Base-by-base conservation (phyloP, 306 rosid genomes). In the Quercus glauca region DNA sequence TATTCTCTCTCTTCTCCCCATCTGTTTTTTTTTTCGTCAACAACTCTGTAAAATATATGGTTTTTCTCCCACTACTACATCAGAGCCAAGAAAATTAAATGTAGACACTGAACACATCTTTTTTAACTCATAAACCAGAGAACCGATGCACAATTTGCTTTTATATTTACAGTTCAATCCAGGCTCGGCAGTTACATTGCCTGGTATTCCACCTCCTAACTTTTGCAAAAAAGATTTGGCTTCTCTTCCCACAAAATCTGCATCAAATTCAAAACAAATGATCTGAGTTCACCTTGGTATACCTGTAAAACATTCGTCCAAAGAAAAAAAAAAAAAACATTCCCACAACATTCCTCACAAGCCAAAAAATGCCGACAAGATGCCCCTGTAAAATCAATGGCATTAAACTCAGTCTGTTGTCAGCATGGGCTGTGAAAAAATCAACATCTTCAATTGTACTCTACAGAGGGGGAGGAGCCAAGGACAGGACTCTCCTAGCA, bases 141-240 rank as follows among this genome's bases (percentile, higher is more conserved):
- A 45, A 73, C 21, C n/a, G 26, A 74, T 13, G 56, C 80, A 58
- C 60, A 67, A 69, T 37, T 33, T 63, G 25, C 52, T 76, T 81
- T 73, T 37, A 52, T 86, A 86, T 89, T 49, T 86, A 91, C 90
- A 91, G 70, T 73, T 83, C 86, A 69, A 79, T 57, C 41, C 80
- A 69, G 17, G 77, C 73, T 70, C 76, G 25, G 65, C 52, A 29
- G 31, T 25, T 70, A 28, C 21, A 21, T 25, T 37, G 67, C 37
- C 55, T 79, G 52, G 73, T 65, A 58, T 73, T 73, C 67, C 9
- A 55, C 78, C n/a, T 55, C 19, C 69, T 21, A 73, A 55, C 52
- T 55, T 51, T 5, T 51, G 73, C 69, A 52, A 52, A 69, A 73
- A 41, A 41, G 20, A 71, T 29, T 71, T 26, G 61, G 55, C 55